A percentile compares a stretch with the other conserved stretches of the same genome.
These are phyloP conservation scores for Suhomyces coccinellae DNA, from an alignment of 1,139 yeast species.

Conservation along the genomic window DNA sequence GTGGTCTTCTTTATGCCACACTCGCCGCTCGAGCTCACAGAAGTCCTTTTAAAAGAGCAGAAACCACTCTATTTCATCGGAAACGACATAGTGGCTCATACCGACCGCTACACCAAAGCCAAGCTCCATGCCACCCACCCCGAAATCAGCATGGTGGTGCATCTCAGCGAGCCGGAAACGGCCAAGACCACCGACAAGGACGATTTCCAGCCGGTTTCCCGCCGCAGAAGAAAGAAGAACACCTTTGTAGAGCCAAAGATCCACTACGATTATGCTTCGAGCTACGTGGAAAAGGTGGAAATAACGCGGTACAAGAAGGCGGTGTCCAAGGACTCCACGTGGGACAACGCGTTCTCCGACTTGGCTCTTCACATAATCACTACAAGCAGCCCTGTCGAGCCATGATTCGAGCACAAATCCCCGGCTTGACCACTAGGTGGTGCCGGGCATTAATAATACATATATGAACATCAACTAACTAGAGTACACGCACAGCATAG, in stretches of 20 bases:
- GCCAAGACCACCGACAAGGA: conserved; percentile 15
- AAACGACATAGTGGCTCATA: conserved; percentile 52
- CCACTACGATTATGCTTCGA: conserved; percentile 33
- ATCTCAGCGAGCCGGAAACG: conserved; percentile 17
- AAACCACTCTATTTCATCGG: conserved; percentile 44
- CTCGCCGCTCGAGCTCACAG: conserved; percentile 64
- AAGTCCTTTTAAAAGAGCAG: conserved; percentile 34
- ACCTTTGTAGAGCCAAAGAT: conserved; percentile 34
- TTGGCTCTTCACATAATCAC: conserved; percentile 40
- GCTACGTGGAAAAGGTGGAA: conserved; percentile 33
- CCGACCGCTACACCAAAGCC: conserved; percentile 48
- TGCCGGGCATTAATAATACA: conserved; percentile 6
- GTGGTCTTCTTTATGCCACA: conserved; percentile 67
- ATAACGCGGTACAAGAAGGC: conserved; percentile 19
- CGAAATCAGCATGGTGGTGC: conserved; percentile 40
- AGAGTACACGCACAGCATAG: not conserved
- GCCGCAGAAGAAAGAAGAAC: conserved; percentile 26
- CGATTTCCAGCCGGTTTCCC: conserved; percentile 32
- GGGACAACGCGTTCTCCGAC: conserved; percentile 59
- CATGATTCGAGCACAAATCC: no score
- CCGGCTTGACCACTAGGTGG: not conserved
- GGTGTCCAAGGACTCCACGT: conserved; percentile 31
- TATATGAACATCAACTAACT: not conserved
- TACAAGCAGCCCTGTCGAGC: not conserved
- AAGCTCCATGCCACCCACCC: conserved; percentile 45